Evolutionary conservation across 441 rosid species (phyloP).

Genomic region (Eutrema salsugineum): DNA sequence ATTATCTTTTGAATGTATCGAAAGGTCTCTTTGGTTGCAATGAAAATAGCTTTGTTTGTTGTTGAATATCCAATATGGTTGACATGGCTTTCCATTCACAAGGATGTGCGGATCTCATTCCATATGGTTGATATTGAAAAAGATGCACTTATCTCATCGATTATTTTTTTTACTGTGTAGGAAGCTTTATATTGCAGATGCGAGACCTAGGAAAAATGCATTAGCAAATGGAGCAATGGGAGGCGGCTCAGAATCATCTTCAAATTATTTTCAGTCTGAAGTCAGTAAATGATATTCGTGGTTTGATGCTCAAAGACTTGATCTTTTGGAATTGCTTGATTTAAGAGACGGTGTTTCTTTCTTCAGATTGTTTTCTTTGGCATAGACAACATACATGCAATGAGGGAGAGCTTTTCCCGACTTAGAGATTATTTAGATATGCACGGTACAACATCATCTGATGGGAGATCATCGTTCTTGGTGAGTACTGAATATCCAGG

Average conservation of each 20-base stretch:
- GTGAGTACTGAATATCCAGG: constrained; percentile 43
- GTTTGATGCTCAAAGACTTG: constrained; percentile 14
- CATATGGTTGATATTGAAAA: background rate
- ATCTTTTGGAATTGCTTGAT: background rate
- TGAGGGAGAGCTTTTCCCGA: constrained; percentile 93
- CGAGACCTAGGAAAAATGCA: constrained; percentile 97
- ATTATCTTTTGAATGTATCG: background rate
- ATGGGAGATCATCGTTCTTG: constrained; percentile 93
- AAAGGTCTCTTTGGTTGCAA: background rate
- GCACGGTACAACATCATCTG: constrained; percentile 86
- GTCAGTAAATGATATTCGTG: constrained; percentile 39
- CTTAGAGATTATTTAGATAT: constrained; percentile 92
- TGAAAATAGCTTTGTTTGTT: background rate
- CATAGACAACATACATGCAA: constrained; percentile 95
- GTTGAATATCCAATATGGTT: background rate
- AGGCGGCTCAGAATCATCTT: constrained; percentile 96
- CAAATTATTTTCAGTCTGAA: constrained; percentile 89
- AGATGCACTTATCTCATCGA: background rate
- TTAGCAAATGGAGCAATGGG: constrained; percentile 99
- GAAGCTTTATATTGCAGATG: constrained; percentile 93
- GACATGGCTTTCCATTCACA: background rate
- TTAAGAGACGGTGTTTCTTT: background rate
- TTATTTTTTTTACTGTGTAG: constrained; percentile 31
- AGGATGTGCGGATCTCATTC: constrained; percentile 2
- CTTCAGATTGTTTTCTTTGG: constrained; percentile 89